Percentiles rank a stretch among this genome's conserved stretches.
phyloP scores from a whole-genome alignment of 805 yeast species.

The Candida easanensis region DNA sequence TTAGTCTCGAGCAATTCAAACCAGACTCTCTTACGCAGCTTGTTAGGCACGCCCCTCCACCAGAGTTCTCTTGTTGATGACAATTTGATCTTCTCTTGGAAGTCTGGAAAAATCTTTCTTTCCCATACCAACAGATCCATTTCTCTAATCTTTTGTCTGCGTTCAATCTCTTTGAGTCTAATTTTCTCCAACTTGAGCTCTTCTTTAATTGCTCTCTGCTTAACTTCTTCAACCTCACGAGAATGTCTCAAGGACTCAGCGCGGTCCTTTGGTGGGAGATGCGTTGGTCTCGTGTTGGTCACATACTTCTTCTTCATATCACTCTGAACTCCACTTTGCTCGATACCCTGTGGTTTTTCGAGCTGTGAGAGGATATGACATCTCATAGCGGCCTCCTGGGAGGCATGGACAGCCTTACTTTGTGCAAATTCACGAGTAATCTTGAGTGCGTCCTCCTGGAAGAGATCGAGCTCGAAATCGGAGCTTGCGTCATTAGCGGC shows the following conservation, averaged over 20 bases:
- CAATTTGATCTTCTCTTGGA: constrained; percentile 31
- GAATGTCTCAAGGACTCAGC: constrained; percentile 54
- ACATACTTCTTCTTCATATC: constrained; percentile 25
- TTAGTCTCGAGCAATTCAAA: constrained; percentile 38
- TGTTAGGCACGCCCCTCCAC: constrained; percentile 59
- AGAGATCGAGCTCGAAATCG: constrained; percentile 13
- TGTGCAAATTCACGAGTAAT: constrained; percentile 24
- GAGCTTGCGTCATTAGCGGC: constrained; percentile 10
- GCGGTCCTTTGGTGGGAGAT: constrained; percentile 62
- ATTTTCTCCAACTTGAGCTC: constrained; percentile 35
- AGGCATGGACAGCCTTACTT: constrained; percentile 30
- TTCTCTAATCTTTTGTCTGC: constrained; percentile 32
- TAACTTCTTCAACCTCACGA: constrained; percentile 45
- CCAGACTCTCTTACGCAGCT: constrained; percentile 51
- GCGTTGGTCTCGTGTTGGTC: constrained; percentile 57
- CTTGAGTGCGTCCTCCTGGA: constrained; percentile 20
- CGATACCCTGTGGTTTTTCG: constrained; percentile 30
- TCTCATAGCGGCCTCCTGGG: constrained; percentile 32
- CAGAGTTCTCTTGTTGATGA: constrained; percentile 49
- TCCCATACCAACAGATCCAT: constrained; percentile 43
- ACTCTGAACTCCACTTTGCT: constrained; percentile 13
- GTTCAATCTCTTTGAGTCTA: constrained; percentile 32
- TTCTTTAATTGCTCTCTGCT: constrained; percentile 38
- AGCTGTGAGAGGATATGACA: constrained; percentile 19
- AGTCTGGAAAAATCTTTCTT: constrained; percentile 35